These are phyloP conservation scores for Trifolium repens DNA, from an alignment of 306 rosid species.

Conservation along the genomic window DNA sequence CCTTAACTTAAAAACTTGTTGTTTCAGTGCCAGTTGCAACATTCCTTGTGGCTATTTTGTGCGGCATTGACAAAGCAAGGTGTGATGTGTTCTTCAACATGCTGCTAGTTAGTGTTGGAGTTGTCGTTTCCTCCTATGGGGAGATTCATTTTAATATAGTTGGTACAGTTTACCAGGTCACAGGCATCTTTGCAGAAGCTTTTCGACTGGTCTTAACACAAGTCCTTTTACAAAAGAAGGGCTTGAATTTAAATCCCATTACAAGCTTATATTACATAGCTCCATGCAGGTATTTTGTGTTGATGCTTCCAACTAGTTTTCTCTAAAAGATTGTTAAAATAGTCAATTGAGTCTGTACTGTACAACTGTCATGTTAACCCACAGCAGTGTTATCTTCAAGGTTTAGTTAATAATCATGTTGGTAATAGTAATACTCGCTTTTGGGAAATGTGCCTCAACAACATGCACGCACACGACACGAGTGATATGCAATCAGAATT, in stretches of 20 bases:
- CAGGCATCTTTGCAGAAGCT: conserved; percentile 96
- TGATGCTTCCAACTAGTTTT: conserved; percentile 25
- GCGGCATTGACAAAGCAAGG: conserved; percentile 91
- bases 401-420: background rate
- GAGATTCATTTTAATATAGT: conserved; percentile 90
- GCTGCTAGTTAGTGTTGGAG: conserved; percentile 98
- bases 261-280: conserved; percentile 97
- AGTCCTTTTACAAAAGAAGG: conserved; percentile 94
- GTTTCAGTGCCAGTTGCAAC: conserved; percentile 98
- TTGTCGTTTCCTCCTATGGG: conserved; percentile 91
- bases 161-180: conserved; percentile 93
- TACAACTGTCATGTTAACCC: background rate
- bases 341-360: background rate
- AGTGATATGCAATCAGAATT: background rate
- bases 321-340: background rate
- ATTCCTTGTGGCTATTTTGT: conserved; percentile 79
- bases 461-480: background rate
- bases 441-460: background rate
- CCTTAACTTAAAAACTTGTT: conserved; percentile 33
- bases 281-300: conserved; percentile 84
- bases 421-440: background rate
- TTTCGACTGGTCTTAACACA: conserved; percentile 94
- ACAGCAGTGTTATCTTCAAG: background rate
- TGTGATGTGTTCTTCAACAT: conserved; percentile 92
- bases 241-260: conserved; percentile 86